These are phyloP conservation scores for Pisolithus sp. DNA, from an alignment of 768 basidiomycete genomes.

Conservation along the genomic window DNA sequence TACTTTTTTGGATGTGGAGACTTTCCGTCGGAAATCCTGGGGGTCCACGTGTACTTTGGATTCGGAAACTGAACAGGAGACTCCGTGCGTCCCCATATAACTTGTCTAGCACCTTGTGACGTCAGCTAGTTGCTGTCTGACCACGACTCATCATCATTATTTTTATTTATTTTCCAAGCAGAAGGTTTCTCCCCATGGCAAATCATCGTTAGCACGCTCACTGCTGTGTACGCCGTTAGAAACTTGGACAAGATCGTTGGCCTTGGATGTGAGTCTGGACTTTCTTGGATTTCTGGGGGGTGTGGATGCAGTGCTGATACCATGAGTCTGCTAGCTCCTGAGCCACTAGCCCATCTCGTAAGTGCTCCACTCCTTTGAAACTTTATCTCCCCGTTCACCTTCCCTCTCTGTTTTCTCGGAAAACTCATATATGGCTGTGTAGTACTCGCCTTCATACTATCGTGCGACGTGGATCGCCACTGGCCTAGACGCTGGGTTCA, in stretches of 20 bases:
- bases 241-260: constrained; percentile 86
- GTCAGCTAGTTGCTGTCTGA: background rate
- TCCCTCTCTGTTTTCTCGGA: constrained; percentile 1
- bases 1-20: constrained; percentile 87
- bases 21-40: constrained; percentile 57
- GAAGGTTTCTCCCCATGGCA: constrained; percentile 96
- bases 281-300: background rate
- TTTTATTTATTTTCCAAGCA: constrained; percentile 26
- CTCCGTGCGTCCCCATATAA: constrained; percentile 57
- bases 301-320: background rate
- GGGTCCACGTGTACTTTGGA: constrained; percentile 63
- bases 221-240: constrained; percentile 72
- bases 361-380: constrained; percentile 21
- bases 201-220: constrained; percentile 79
- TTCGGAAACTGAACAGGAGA: constrained; percentile 50
- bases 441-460: constrained; percentile 93
- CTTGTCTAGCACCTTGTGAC: background rate
- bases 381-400: background rate
- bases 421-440: background rate
- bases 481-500: constrained; percentile 95
- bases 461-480: constrained; percentile 93
- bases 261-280: constrained; percentile 49
- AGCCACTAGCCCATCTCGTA: constrained; percentile 85
- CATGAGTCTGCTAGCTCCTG: constrained; percentile 57
- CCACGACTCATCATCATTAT: background rate